These are phyloP conservation scores for Grigorovia humatica DNA, from an alignment of 805 yeast species.

Conservation along the genomic window DNA sequence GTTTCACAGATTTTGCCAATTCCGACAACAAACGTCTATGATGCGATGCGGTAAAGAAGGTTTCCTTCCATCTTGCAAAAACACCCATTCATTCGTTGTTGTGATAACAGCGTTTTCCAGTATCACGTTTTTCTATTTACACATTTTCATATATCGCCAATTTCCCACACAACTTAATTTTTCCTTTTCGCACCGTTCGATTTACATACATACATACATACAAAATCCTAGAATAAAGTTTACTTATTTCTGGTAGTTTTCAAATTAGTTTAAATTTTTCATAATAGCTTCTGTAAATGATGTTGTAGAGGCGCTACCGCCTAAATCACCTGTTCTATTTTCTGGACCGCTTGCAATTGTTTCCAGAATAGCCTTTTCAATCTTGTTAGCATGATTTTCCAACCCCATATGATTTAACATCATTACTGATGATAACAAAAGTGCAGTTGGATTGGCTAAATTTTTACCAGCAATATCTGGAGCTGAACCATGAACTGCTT, in stretches of 20 bases:
- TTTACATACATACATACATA: too few species aligned
- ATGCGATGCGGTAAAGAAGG: too few species aligned
- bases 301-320: slow-evolving; percentile 80
- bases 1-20: neutral
- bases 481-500: slow-evolving; percentile 99
- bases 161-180: too few species aligned
- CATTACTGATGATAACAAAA: slow-evolving; percentile 92
- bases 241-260: too few species aligned
- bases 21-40: neutral
- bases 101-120: neutral
- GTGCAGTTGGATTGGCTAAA: slow-evolving; percentile 97
- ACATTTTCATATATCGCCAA: too few species aligned
- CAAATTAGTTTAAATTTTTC: slow-evolving; percentile 29
- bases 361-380: slow-evolving; percentile 73
- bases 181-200: too few species aligned
- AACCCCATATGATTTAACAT: slow-evolving; percentile 98
- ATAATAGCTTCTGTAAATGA: slow-evolving; percentile 92
- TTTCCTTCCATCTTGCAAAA: too few species aligned
- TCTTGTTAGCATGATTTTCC: slow-evolving; percentile 66
- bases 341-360: slow-evolving; percentile 94
- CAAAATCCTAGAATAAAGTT: too few species aligned
- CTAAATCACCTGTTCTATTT: slow-evolving; percentile 87
- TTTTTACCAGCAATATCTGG: slow-evolving; percentile 99
- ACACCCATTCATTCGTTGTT: neutral
- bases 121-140: neutral